phyloP scores from a whole-genome alignment of 2,329 filamentous ascomycete genomes.

The Fusarium globosum region DNA sequence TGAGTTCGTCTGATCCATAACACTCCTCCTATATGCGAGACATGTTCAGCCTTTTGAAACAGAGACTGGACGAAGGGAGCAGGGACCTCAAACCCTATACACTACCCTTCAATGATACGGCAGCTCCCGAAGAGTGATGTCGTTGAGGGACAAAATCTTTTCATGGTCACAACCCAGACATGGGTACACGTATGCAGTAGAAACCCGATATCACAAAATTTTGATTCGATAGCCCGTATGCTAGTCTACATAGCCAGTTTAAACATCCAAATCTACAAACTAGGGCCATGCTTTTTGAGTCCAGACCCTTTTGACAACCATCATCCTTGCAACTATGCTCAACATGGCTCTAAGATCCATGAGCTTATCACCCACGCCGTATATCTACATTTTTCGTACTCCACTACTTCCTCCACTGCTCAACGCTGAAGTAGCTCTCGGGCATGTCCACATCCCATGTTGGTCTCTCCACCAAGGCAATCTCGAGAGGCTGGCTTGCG shows the following conservation, averaged over 20 bases:
- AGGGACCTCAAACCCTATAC: background rate
- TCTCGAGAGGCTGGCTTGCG: conserved; percentile 69
- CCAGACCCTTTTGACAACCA: conserved; percentile 15
- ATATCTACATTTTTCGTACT: conserved; percentile 8
- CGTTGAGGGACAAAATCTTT: conserved; percentile 3
- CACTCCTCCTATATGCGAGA: conserved; percentile 16
- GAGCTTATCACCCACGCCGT: background rate
- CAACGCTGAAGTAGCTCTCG: conserved; percentile 73
- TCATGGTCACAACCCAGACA: conserved; percentile 10
- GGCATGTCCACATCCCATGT: conserved; percentile 84
- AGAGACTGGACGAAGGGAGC: background rate
- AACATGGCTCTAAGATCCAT: conserved; percentile 4
- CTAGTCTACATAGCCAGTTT: conserved; percentile 22
- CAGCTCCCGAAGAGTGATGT: background rate
- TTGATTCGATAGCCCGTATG: conserved; percentile 32
- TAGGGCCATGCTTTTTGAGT: conserved; percentile 17
- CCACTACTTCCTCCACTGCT: conserved; percentile 60
- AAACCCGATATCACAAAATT: conserved; percentile 14
- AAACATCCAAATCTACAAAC: conserved; percentile 38
- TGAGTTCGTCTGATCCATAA: conserved; percentile 13
- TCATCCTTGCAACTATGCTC: conserved; percentile 19
- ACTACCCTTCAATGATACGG: background rate
- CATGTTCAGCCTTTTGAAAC: conserved; percentile 19
- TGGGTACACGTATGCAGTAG: conserved; percentile 26
- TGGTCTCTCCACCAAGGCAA: conserved; percentile 89